phyloP scores from a whole-genome alignment of 2,329 filamentous ascomycete species.

The Pyrenochaeta sp. region DNA sequence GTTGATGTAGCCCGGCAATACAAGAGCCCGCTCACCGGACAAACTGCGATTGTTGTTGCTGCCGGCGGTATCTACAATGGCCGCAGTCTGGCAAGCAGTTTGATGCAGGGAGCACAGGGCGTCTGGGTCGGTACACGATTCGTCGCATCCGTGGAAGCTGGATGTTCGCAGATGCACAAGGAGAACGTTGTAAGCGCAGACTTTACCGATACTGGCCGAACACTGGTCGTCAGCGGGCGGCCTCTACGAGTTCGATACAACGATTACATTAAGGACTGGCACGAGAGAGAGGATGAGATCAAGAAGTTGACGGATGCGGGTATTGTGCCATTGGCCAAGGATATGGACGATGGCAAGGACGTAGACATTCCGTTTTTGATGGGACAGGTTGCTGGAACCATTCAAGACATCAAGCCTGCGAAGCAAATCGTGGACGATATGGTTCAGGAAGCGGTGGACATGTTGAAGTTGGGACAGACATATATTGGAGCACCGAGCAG shows the following conservation, averaged over 20 bases:
- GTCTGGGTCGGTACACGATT: constrained; percentile 97
- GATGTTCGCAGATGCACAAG: constrained; percentile 83
- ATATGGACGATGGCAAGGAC: constrained; percentile 82
- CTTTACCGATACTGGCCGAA: constrained; percentile 81
- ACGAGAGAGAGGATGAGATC: constrained; percentile 76
- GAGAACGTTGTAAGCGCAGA: constrained; percentile 79
- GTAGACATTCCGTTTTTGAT: constrained; percentile 88
- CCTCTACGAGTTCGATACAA: constrained; percentile 83
- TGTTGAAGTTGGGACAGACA: constrained; percentile 46
- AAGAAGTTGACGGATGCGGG: constrained; percentile 77
- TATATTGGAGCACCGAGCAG: constrained; percentile 42
- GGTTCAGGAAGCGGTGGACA: constrained; percentile 62
- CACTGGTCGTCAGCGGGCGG: constrained; percentile 81
- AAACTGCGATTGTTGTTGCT: constrained; percentile 80
- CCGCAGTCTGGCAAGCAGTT: constrained; percentile 75
- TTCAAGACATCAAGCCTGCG: constrained; percentile 80
- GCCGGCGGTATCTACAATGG: constrained; percentile 89
- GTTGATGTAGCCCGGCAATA: constrained; percentile 82
- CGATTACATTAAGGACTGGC: constrained; percentile 84
- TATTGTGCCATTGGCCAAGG: constrained; percentile 80
- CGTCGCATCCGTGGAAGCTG: constrained; percentile 82
- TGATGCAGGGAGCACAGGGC: constrained; percentile 87
- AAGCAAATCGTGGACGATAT: constrained; percentile 88
- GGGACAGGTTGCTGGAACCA: constrained; percentile 88
- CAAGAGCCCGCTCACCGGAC: constrained; percentile 72